A percentile compares a stretch with the other conserved stretches of the same genome.
Conservation (phyloP, 169 alveolate genomes). For the Toxoplasma gondii region DNA sequence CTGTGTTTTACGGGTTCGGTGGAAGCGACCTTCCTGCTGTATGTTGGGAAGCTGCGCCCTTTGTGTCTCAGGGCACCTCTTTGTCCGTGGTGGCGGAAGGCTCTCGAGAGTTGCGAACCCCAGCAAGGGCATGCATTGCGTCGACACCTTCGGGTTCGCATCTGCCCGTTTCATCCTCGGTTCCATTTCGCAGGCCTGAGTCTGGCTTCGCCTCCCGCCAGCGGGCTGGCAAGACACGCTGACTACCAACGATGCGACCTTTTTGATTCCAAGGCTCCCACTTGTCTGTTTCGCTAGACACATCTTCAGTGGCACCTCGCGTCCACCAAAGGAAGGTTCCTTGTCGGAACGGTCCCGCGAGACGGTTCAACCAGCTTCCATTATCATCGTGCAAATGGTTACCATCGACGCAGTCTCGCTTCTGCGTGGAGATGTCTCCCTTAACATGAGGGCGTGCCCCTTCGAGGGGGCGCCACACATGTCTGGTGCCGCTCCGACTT, state of each 20-base stretch:
- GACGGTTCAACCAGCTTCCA: background rate
- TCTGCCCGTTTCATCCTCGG: background rate
- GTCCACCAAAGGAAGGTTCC: background rate
- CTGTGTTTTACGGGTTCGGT: no score
- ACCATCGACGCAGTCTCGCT: no score
- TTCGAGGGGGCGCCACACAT: no score
- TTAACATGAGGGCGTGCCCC: no score
- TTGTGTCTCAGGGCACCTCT: no score
- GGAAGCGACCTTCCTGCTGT: no score
- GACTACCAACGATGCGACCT: background rate
- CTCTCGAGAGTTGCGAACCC: background rate
- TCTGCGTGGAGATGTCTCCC: no score
- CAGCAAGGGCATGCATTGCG: background rate
- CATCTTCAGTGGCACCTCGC: background rate
- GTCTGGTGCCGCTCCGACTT: no score
- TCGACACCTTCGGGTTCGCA: background rate
- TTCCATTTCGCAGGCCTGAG: background rate
- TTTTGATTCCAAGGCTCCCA: background rate
- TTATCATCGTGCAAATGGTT: background rate
- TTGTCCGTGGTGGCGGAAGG: background rate
- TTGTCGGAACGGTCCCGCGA: background rate
- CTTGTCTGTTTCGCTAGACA: background rate
- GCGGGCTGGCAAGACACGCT: background rate
- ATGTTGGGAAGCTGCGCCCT: no score
- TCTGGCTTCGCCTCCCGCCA: background rate